Percentiles rank a stretch among this genome's conserved stretches.
Evolutionary conservation across 208 protist genomes (phyloP).

Genomic region (Crithidia mellificae): DNA sequence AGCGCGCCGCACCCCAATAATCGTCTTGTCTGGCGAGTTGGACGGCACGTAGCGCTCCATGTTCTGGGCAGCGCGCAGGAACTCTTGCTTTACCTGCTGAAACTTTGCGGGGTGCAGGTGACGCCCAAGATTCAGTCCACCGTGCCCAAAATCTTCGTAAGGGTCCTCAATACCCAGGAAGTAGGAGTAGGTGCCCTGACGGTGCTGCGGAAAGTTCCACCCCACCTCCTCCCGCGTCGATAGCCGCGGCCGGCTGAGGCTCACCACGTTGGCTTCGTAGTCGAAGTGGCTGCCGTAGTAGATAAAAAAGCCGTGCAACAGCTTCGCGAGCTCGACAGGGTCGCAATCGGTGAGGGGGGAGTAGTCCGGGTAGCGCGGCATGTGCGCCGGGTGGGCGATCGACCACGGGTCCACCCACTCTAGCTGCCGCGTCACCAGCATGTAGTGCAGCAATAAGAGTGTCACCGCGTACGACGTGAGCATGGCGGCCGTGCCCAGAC

Average conservation of each 20-base stretch:
- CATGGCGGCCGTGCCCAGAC: slow-evolving; percentile 78
- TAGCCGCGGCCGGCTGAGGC: slow-evolving; percentile 69
- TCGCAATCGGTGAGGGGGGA: slow-evolving; percentile 75
- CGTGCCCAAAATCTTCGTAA: slow-evolving; percentile 84
- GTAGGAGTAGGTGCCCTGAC: slow-evolving; percentile 84
- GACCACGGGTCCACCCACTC: slow-evolving; percentile 88
- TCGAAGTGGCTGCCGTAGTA: slow-evolving; percentile 87
- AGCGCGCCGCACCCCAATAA: slow-evolving; percentile 73
- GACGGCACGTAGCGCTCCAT: slow-evolving; percentile 80
- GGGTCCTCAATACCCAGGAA: slow-evolving; percentile 86
- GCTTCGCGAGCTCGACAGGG: slow-evolving; percentile 59
- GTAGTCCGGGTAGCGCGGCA: slow-evolving; percentile 87
- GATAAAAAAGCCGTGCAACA: slow-evolving; percentile 88
- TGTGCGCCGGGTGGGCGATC: slow-evolving; percentile 80
- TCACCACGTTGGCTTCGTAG: slow-evolving; percentile 80
- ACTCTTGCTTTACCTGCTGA: slow-evolving; percentile 88
- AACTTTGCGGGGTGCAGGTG: slow-evolving; percentile 89
- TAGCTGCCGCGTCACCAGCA: slow-evolving; percentile 77
- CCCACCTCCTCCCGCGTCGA: slow-evolving; percentile 61
- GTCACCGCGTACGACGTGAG: slow-evolving; percentile 90
- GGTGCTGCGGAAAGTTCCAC: slow-evolving; percentile 82
- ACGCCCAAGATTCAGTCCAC: slow-evolving; percentile 86
- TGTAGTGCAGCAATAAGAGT: slow-evolving; percentile 85
- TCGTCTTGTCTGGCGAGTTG: slow-evolving; percentile 80
- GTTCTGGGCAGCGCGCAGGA: slow-evolving; percentile 72